These are phyloP conservation scores for Anethum foeniculum DNA, from an alignment of 140 eudicot species.

Conservation along the genomic window DNA sequence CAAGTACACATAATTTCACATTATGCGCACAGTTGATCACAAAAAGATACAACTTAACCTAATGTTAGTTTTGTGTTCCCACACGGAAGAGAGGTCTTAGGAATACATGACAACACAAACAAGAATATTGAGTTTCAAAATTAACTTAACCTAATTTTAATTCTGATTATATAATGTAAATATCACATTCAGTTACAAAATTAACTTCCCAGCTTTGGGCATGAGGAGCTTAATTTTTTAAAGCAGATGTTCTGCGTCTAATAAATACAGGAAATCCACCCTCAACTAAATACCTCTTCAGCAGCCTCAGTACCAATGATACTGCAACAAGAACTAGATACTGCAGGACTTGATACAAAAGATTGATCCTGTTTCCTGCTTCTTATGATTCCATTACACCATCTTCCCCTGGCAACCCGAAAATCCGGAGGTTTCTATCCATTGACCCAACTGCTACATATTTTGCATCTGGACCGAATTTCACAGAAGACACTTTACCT, in stretches of 20 bases:
- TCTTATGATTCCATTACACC: constrained; percentile 40
- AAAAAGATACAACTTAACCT: neutral
- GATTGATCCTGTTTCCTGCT: neutral
- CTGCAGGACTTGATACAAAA: neutral
- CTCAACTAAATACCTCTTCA: constrained; percentile 1
- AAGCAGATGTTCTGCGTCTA: neutral
- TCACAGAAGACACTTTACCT: constrained; percentile 68
- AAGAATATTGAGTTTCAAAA: neutral
- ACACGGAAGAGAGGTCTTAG: too few species aligned
- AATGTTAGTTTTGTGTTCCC: neutral
- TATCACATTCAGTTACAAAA: neutral
- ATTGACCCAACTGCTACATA: constrained; percentile 90
- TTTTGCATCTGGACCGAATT: constrained; percentile 91
- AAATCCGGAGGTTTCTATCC: constrained; percentile 86
- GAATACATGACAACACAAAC: neutral
- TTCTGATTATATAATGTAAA: neutral
- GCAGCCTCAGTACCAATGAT: constrained; percentile 4
- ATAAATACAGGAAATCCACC: neutral
- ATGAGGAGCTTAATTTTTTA: neutral
- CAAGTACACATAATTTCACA: too few species aligned
- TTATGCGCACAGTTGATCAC: neutral
- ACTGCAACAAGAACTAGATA: neutral
- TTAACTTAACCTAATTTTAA: neutral
- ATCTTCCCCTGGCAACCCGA: constrained; percentile 77
- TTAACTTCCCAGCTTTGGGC: neutral